Conservation (phyloP, 1,139 yeast species). For the Magnusiomyces suaveolens region DNA sequence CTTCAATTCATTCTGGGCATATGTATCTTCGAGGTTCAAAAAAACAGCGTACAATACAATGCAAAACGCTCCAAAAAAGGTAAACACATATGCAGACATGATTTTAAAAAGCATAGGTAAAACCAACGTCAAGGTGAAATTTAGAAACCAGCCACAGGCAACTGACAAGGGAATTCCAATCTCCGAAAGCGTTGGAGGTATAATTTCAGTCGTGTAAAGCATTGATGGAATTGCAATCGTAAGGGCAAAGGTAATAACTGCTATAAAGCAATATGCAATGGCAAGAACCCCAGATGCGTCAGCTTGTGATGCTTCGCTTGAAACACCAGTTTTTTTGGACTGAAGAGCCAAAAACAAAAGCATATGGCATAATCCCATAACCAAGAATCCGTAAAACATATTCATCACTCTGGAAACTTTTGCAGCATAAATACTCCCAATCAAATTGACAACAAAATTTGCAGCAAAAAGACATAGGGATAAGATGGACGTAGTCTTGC, state of each 20-base stretch:
- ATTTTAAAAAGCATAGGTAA: conserved; percentile 37
- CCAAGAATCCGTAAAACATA: conserved; percentile 24
- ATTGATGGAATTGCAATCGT: conserved; percentile 29
- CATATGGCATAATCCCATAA: conserved; percentile 36
- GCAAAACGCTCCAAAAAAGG: conserved; percentile 30
- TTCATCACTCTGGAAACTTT: conserved; percentile 34
- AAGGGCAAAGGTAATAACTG: conserved; percentile 44
- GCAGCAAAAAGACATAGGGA: conserved; percentile 21
- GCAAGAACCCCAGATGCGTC: conserved; percentile 35
- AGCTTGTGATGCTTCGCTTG: conserved; percentile 18
- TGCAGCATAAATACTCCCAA: conserved; percentile 34
- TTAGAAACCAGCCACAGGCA: conserved; percentile 45
- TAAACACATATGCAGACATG: conserved; percentile 33
- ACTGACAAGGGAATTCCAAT: conserved; percentile 48
- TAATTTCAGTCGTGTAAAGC: conserved; percentile 49
- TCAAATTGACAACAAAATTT: conserved; percentile 35
- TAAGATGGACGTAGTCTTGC: conserved; percentile 16
- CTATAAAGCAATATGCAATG: conserved; percentile 40
- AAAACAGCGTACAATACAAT: conserved; percentile 10
- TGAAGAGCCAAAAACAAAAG: conserved; percentile 34
- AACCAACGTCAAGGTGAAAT: conserved; percentile 28
- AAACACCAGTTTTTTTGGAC: conserved; percentile 12
- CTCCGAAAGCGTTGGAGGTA: conserved; percentile 40
- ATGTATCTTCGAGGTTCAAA: conserved; percentile 15
- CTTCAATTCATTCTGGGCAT: neutral